Evolutionary conservation across 352 stramenopile species (phyloP), one percentile per base, ranked within the genome.

Genomic region (Pythium biforme): DNA sequence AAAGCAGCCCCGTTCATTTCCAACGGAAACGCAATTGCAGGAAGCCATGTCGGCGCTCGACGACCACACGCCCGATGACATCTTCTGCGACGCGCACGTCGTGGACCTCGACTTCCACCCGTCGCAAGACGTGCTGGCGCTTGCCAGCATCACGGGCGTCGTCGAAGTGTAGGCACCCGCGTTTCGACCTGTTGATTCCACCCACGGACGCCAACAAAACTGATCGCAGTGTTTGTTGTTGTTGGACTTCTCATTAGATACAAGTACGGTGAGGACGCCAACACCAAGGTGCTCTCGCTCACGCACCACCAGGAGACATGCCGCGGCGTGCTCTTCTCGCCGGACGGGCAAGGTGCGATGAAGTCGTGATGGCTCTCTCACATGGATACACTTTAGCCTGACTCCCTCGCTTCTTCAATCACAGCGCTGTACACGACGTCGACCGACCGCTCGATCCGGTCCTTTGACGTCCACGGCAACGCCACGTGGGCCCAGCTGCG

Each of bases 41-140:
- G 20, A 58, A 20, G 37, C 15, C 48, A 90, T 89, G 81, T 74
- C 64, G 50, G 77, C 81, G 62, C 69, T 86, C 52, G 77, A 90
- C 60, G 83, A 92, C 58, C 81, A 92, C 72, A 83, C 82, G 56
- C 85, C 85, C 14, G 77, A 90, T 46, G 83, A 94, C 34, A 90
- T 96, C 54, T 73, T 75, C 58, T 89, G 84, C 68, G 64, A 73
- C 50, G 82, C 75, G 53, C 79, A 94, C 29, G 84, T 94, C 26
- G 94, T 94, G 55, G 83, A 93, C 73, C 84, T 94, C 50, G 83
- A 90, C 71, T 96, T 96, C 70, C 87, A 96, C 55, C 87, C 87
- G 34, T 59, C 73, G 33, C 57, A 75, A 20, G 69, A 91, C 46
- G 85, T 94, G 37, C 69, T 96, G 47, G 86, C 84, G 34, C 60